Evolutionary conservation across 1,284 basidiomycete genomes (phyloP).

Genomic region (Mycosarcoma maydis): DNA sequence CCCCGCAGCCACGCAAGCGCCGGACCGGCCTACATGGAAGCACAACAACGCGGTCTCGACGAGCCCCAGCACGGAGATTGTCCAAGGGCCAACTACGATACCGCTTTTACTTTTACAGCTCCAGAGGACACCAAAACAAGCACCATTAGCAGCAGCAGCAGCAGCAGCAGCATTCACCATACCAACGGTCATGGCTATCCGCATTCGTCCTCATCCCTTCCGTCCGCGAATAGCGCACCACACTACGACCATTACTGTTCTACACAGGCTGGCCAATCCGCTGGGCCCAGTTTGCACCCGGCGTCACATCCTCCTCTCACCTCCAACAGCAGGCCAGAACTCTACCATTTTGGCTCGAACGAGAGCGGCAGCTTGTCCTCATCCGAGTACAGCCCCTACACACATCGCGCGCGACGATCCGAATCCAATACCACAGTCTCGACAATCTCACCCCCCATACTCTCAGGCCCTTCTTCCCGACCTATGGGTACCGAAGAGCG

Average conservation of each 20-base stretch:
- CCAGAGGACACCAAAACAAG: slow-evolving; percentile 4
- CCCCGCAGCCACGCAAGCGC: slow-evolving; percentile 42
- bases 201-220: not conserved
- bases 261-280: not conserved
- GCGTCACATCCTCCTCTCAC: not conserved
- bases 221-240: slow-evolving; percentile 3
- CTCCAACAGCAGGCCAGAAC: slow-evolving; percentile 19
- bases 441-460: slow-evolving; percentile 23
- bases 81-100: slow-evolving; percentile 7
- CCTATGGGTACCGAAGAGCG: slow-evolving; percentile 30
- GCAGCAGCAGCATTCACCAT: slow-evolving; percentile 7
- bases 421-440: slow-evolving; percentile 28
- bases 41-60: slow-evolving; percentile 32
- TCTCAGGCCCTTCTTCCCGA: slow-evolving; percentile 16
- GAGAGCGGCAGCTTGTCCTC: slow-evolving; percentile 27
- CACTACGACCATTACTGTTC: slow-evolving; percentile 24
- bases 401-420: slow-evolving; percentile 7
- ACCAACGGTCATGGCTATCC: slow-evolving; percentile 1
- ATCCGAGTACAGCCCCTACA: slow-evolving; percentile 25
- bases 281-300: not conserved
- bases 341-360: slow-evolving; percentile 26
- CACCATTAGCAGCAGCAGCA: too few relatives aligned
- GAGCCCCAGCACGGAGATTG: slow-evolving; percentile 4
- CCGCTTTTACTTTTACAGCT: slow-evolving; percentile 13
- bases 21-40: slow-evolving; percentile 47